Base-by-base conservation (phyloP, 371 early-diverging fungal species). In the Sporodiniella umbellata region DNA sequence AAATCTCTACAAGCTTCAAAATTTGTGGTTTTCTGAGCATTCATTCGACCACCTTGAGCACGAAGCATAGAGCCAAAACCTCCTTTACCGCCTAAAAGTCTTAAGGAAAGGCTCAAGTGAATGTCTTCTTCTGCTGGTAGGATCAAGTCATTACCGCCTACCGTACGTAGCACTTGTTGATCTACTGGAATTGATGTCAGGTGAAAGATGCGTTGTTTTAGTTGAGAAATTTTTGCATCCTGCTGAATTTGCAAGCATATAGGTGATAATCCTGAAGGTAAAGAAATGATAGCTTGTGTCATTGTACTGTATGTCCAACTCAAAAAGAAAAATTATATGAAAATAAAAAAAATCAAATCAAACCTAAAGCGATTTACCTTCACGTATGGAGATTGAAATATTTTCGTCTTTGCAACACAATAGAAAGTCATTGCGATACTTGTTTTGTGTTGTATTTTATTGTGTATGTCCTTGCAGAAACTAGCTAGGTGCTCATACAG, bases 61-160 rank as follows among this genome's bases (percentile, higher is more conserved):
- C 97, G 85, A 56, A 98, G 72, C 85, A 89, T 90, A 53, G 87
- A 88, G 14, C 98, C 98, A 66, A 98, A 97, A 19, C 98, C 98
- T 45, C 98, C 98, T 57, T 97, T 96, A 30, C 97, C 97, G 25
- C 94, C 94, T 2, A 58, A 26, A 17, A 87, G 49, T 3, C 79
- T 59, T 48, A 75, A 53, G 8, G 66, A 68, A 19, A 81, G 50
- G 62, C 48, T 42, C 5, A 60, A 17, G 14, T 46, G 22, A 10
- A 54, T 7, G 18, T 31, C 37, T 11, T 24, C 28, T 30, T 38
- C 43, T 8, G 55, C 21, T n/a, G 72, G 33, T 4, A 52, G 37
- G 6, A 62, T 58, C 11, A 68, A 57, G 44, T 69, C 66, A 4
- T 47, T 11, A 11, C 83, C 83, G 19, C 69, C 60, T 0, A 63